Percentiles rank a stretch among this genome's conserved stretches.
These are phyloP conservation scores for Phytomonas francai DNA, from an alignment of 208 protist genomes.

Conservation along the genomic window DNA sequence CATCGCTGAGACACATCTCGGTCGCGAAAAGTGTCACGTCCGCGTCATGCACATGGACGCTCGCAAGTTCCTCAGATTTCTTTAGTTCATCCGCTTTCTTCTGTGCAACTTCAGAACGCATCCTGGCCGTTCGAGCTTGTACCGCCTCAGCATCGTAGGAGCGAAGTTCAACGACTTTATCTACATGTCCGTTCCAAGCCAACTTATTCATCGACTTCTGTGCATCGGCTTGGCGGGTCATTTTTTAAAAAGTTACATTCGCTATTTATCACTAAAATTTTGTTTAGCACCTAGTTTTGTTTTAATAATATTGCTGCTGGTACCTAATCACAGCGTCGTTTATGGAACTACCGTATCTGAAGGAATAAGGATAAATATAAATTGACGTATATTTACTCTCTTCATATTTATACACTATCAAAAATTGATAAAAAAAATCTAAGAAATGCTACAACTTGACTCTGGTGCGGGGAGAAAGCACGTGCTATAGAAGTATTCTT, in stretches of 20 bases:
- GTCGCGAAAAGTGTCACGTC: constrained; percentile 44
- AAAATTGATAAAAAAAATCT: too few relatives aligned
- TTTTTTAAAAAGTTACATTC: constrained; percentile 11
- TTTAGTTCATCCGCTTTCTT: constrained; percentile 53
- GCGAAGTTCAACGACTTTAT: constrained; percentile 64
- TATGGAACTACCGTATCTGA: too few relatives aligned
- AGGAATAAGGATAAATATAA: too few relatives aligned
- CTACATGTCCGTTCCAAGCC: constrained; percentile 27
- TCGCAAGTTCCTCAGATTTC: constrained; percentile 35
- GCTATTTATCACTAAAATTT: constrained; percentile 1
- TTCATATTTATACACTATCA: too few relatives aligned
- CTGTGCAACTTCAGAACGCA: constrained; percentile 49
- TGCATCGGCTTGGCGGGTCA: constrained; percentile 65
- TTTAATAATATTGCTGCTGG: too few relatives aligned
- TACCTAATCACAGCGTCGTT: too few relatives aligned
- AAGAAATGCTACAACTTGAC: too few relatives aligned
- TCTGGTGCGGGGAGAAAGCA: too few relatives aligned
- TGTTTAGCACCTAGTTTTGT: constrained; percentile 5
- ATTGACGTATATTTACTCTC: too few relatives aligned
- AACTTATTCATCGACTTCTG: constrained; percentile 74
- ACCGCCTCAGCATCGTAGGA: constrained; percentile 64
- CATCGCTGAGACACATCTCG: constrained; percentile 25
- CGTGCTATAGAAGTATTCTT: too few relatives aligned
- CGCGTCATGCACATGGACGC: constrained; percentile 27
- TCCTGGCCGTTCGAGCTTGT: constrained; percentile 58